Conservation (phyloP, 768 basidiomycete species). For the Panus rudis region DNA sequence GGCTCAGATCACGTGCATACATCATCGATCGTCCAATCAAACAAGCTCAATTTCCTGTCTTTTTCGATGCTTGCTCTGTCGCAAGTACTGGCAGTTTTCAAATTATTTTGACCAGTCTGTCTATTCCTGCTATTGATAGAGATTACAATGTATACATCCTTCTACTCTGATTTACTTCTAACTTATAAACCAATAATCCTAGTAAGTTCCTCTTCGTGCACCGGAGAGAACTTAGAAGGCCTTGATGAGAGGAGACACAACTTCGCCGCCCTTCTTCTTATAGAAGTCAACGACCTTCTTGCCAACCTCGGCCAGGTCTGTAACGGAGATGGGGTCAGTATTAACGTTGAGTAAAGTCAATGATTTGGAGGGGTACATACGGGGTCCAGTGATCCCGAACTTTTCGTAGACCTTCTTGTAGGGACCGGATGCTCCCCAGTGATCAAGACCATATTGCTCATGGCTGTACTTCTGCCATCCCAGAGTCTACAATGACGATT, state of each 20-base stretch:
- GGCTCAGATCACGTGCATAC: no score
- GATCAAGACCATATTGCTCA: slow-evolving; percentile 71
- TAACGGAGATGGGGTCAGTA: neutral
- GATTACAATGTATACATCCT: no score
- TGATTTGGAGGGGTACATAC: slow-evolving; percentile 32
- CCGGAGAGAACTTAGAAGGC: slow-evolving; percentile 44
- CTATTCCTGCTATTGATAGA: no score
- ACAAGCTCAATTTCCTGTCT: no score
- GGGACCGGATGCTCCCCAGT: slow-evolving; percentile 88
- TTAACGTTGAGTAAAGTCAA: neutral
- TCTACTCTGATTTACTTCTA: no score
- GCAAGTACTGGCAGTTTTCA: no score
- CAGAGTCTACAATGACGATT: slow-evolving; percentile 36
- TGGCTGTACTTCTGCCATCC: slow-evolving; percentile 91
- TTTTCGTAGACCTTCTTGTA: slow-evolving; percentile 89
- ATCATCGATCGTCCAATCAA: no score
- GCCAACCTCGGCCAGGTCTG: slow-evolving; percentile 72
- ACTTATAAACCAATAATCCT: no score
- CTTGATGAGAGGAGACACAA: slow-evolving; percentile 71
- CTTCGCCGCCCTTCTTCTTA: slow-evolving; percentile 63
- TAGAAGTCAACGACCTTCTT: slow-evolving; percentile 88
- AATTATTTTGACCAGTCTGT: no score
- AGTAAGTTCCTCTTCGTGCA: no score
- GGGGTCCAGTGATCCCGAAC: slow-evolving; percentile 74
- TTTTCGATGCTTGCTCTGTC: no score